Conservation (phyloP, 2,329 filamentous ascomycete genomes). For the Calonectria henricotiae region DNA sequence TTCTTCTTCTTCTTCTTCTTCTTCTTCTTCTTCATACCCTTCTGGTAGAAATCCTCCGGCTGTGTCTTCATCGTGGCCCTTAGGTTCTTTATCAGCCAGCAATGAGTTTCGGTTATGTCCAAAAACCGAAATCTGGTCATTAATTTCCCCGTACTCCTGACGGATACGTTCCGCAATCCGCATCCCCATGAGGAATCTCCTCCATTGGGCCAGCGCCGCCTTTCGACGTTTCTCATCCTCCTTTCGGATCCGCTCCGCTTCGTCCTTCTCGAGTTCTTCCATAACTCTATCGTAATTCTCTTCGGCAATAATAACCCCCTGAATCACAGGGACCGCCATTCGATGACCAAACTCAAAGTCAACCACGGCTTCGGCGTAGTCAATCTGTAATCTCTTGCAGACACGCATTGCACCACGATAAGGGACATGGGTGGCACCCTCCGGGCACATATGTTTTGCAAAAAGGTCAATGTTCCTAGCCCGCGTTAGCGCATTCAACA, state of each 20-base stretch:
- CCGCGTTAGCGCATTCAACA: conserved; percentile 43
- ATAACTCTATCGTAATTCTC: conserved; percentile 84
- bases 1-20: conserved; percentile 63
- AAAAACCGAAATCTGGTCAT: conserved; percentile 69
- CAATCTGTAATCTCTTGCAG: conserved; percentile 87
- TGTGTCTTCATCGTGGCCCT: conserved; percentile 66
- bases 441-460: conserved; percentile 91
- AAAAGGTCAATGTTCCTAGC: conserved; percentile 91
- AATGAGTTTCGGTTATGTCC: conserved; percentile 63
- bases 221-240: conserved; percentile 89
- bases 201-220: conserved; percentile 83
- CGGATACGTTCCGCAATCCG: conserved; percentile 85
- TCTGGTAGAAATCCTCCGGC: conserved; percentile 76
- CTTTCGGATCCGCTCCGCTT: conserved; percentile 81
- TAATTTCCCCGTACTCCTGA: conserved; percentile 81
- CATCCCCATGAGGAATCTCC: conserved; percentile 88
- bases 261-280: conserved; percentile 85
- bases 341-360: conserved; percentile 97
- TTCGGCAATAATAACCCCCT: conserved; percentile 89
- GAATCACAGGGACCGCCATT: conserved; percentile 92
- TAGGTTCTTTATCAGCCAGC: conserved; percentile 42
- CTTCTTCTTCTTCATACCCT: conserved; percentile 67
- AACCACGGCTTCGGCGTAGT: conserved; percentile 94
- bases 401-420: conserved; percentile 83
- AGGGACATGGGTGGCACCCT: conserved; percentile 87